Percentiles rank a stretch among this genome's conserved stretches.
Evolutionary conservation across 306 rosid genomes (phyloP).

Genomic region (Trifolium subterraneum): DNA sequence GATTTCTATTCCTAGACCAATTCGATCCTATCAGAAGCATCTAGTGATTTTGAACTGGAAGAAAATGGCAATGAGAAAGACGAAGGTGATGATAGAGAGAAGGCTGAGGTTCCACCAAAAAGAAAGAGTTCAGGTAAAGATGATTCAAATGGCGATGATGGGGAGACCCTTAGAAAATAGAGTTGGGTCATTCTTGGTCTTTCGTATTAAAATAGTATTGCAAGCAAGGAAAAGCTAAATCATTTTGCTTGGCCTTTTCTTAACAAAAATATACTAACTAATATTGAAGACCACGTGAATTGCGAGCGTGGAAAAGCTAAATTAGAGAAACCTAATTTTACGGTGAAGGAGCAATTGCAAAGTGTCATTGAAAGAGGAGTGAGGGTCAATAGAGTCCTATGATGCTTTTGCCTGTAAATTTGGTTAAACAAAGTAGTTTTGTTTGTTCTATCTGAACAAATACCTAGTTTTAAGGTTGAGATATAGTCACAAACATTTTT

Average conservation of each 20-base stretch:
- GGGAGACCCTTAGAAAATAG: not conserved
- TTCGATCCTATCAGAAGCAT: no score
- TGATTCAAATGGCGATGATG: not conserved
- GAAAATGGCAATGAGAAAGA: not conserved
- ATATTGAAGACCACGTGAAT: not conserved
- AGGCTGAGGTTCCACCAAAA: slow-evolving; percentile 6
- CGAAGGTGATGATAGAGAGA: not conserved
- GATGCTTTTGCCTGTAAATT: not conserved
- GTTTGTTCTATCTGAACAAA: not conserved
- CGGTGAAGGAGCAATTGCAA: not conserved
- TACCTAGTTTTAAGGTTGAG: slow-evolving; percentile 1
- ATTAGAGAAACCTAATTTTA: not conserved
- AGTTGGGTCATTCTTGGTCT: not conserved
- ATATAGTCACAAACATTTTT: not conserved
- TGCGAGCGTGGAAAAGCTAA: not conserved
- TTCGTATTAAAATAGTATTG: not conserved
- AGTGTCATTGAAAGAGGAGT: not conserved
- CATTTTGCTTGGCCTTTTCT: not conserved
- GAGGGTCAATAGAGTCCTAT: not conserved
- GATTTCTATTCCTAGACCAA: no score
- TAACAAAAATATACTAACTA: not conserved
- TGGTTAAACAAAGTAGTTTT: not conserved
- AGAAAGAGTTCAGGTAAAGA: not conserved
- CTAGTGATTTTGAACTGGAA: not conserved
- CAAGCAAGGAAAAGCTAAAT: slow-evolving; percentile 2